A percentile compares a stretch with the other conserved stretches of the same genome.
Evolutionary conservation across 75 land plant genomes (phyloP).

Genomic region (Cupressus sempervirens): DNA sequence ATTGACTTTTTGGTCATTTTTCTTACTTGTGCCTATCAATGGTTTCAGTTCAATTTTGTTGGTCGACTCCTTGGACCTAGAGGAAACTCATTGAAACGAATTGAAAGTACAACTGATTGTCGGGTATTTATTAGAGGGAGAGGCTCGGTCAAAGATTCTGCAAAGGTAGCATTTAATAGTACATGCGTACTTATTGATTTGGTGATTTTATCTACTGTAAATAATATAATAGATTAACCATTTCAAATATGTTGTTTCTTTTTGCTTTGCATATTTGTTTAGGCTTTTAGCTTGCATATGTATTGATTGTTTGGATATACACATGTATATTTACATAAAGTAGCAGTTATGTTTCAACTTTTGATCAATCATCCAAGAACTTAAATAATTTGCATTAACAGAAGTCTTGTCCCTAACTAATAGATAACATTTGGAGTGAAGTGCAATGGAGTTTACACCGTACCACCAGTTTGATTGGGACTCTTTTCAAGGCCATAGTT

Average conservation of each 20-base stretch:
- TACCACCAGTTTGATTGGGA: neutral
- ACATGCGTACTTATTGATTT: neutral
- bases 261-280: neutral
- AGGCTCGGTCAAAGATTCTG: slow-evolving; percentile 84
- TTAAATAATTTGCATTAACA: neutral
- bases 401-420: neutral
- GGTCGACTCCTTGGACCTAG: slow-evolving; percentile 90
- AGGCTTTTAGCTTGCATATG: neutral
- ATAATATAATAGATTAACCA: neutral
- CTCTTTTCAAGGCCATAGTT: neutral
- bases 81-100: slow-evolving; percentile 88
- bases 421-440: neutral
- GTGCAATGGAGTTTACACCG: neutral
- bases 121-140: slow-evolving; percentile 79
- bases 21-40: neutral
- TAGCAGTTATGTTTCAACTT: neutral
- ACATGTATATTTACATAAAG: neutral
- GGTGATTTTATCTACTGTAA: neutral
- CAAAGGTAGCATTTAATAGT: slow-evolving; percentile 49
- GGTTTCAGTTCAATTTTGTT: slow-evolving; percentile 83
- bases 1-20: slow-evolving; percentile 1
- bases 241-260: neutral
- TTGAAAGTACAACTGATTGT: slow-evolving; percentile 82
- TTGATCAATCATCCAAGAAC: neutral
- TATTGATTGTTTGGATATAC: neutral